Evolutionary conservation across 768 basidiomycete species (phyloP), one percentile per base, ranked within the genome.

Genomic region (Termitomyces sp.): DNA sequence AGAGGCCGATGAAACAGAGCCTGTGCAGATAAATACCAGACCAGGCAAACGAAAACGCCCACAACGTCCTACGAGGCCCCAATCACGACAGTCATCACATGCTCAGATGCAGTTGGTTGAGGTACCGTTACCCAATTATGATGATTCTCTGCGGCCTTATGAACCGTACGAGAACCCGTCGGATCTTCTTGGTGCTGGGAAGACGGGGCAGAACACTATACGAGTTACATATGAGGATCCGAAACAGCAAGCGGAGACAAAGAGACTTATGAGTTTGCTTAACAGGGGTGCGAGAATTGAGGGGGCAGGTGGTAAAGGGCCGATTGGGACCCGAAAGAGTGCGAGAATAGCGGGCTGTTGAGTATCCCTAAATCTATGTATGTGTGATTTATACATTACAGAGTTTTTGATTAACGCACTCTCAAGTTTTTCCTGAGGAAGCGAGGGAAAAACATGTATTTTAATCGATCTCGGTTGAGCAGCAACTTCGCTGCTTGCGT

Each of bases 161-260:
- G 71, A 70, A 9, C 50, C 61, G 6, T 67, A 71, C 23, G 63
- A 72, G 4, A 70, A 71, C 60, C 51, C 51, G 10, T 60, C 64
- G 67, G 68, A 65, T 58, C 21, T 57, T 49, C 59, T 63, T 17
- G 57, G 59, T 31, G 47, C 53, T 28, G 41, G n/a, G 4, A 67
- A 72, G 21, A 68, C 62, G 26, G 63, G 65, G 53, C 76, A 78
- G n/a, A 75, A 77, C 60, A 78, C 78, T 61, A 71, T 82, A 67
- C 74, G 78, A 5, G 85, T 89, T 9, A 75, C 73, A 56, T 90
- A 89, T 60, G 85, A 86, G 64, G 87, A 89, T 68, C 85, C 86
- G 1, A 79, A 69, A 21, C 83, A 87, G 70, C 67, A 71, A 41
- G 80, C 79, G 48, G 85, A 86, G 68, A 79, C 79, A 67, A 71